phyloP scores from a whole-genome alignment of 257 asterid genomes.

The Nicotiana benthamiana region DNA sequence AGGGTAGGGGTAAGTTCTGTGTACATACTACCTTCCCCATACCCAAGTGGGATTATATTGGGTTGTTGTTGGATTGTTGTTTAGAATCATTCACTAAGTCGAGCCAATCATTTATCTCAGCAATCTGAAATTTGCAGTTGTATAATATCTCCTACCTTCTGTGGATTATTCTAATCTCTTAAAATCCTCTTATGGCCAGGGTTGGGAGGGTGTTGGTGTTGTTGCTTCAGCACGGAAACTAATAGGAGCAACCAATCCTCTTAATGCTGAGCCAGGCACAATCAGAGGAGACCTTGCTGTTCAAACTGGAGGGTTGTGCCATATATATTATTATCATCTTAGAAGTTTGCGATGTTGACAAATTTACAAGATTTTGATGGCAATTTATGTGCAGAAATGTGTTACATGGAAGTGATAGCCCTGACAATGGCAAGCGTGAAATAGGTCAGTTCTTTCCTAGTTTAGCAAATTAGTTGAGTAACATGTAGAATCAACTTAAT shows the following conservation, averaged over 20 bases:
- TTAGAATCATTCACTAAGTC: not conserved
- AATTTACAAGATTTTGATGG: not conserved
- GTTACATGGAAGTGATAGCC: slow-evolving; percentile 96
- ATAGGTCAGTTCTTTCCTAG: slow-evolving; percentile 60
- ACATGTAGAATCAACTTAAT: not conserved
- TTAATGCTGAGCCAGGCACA: slow-evolving; percentile 94
- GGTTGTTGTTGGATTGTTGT: no score
- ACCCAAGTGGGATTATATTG: no score
- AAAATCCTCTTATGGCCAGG: slow-evolving; percentile 28
- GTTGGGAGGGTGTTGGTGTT: slow-evolving; percentile 92
- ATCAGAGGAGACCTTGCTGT: slow-evolving; percentile 95
- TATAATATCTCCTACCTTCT: not conserved
- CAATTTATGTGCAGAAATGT: slow-evolving; percentile 55
- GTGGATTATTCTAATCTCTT: not conserved
- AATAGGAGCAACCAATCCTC: slow-evolving; percentile 83
- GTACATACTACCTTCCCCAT: no score
- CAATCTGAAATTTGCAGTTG: not conserved
- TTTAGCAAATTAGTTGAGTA: no score
- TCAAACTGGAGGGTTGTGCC: slow-evolving; percentile 81
- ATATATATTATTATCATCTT: not conserved
- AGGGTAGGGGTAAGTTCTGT: no score
- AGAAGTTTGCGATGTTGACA: not conserved
- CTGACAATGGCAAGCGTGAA: slow-evolving; percentile 81
- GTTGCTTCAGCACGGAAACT: slow-evolving; percentile 94
- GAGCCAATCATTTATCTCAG: not conserved